Evolutionary conservation across 2,329 filamentous ascomycete genomes (phyloP).

Genomic region (Paecilomyces formosus): DNA sequence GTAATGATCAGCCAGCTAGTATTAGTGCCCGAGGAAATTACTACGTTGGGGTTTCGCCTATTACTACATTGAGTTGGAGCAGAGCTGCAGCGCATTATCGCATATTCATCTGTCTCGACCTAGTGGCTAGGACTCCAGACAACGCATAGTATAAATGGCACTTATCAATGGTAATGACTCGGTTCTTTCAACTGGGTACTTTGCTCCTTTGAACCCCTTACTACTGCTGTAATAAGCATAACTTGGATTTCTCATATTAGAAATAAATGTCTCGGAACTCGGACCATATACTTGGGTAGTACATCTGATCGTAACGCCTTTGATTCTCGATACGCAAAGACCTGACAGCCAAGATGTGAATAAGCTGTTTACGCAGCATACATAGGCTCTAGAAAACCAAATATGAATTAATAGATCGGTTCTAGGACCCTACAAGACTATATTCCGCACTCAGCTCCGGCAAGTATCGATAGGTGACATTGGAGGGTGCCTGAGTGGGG

Average conservation of each 20-base stretch:
- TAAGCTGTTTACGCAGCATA: neutral
- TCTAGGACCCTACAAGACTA: neutral
- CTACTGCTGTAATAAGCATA: neutral
- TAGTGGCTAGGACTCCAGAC: neutral
- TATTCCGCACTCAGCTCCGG: neutral
- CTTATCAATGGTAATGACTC: neutral
- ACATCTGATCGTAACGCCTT: neutral
- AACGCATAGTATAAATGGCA: neutral
- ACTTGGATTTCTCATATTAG: neutral
- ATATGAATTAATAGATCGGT: neutral
- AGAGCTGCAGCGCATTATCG: neutral
- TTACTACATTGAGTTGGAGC: neutral
- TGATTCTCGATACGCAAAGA: neutral
- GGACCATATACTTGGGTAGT: neutral
- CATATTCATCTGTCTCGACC: neutral
- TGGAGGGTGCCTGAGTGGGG: conserved; percentile 10
- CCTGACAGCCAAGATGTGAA: neutral
- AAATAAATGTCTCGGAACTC: neutral
- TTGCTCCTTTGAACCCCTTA: neutral
- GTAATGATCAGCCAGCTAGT: neutral
- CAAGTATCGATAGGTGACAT: conserved; percentile 3
- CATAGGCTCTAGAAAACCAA: neutral
- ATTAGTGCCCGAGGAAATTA: neutral
- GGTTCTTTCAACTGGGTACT: neutral
- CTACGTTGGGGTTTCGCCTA: neutral